A percentile compares a stretch with the other conserved stretches of the same genome.
Evolutionary conservation across 176 grass and related monocot genomes (phyloP).

Genomic region (Zizania latifolia): DNA sequence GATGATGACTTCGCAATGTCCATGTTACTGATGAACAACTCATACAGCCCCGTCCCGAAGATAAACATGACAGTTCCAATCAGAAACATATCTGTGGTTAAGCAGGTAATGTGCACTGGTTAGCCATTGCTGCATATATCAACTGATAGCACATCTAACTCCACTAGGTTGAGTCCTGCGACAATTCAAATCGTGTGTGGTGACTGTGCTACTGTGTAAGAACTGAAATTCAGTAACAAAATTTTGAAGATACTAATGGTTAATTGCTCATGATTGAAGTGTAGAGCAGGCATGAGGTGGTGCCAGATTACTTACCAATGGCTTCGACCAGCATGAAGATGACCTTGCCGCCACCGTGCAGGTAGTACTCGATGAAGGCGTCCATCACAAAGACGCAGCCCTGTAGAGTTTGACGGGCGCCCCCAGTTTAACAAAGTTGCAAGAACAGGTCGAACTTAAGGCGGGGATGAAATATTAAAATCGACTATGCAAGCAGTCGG

Average conservation of each 20-base stretch:
- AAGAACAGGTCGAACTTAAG: background rate
- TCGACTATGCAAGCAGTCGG: background rate
- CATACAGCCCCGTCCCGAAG: slow-evolving; percentile 80
- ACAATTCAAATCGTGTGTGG: background rate
- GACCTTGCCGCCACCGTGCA: slow-evolving; percentile 42
- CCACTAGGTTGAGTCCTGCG: background rate
- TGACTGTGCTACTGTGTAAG: background rate
- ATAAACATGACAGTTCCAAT: slow-evolving; percentile 91
- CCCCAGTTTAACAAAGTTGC: slow-evolving; percentile 2
- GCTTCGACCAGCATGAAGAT: slow-evolving; percentile 75
- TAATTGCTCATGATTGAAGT: background rate
- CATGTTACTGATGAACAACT: slow-evolving; percentile 86
- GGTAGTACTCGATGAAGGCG: slow-evolving; percentile 58
- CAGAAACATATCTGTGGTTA: slow-evolving; percentile 66
- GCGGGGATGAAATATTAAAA: background rate
- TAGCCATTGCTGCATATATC: background rate
- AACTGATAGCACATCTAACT: background rate
- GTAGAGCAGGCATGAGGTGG: background rate
- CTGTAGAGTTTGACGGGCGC: background rate
- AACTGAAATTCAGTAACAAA: background rate
- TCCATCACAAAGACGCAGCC: slow-evolving; percentile 63
- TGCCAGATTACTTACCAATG: slow-evolving; percentile 51
- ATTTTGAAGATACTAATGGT: background rate
- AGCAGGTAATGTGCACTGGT: slow-evolving; percentile 3
- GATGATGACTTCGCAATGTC: slow-evolving; percentile 59